Conservation (phyloP, 441 rosid species). For the Theobroma grandiflorum region DNA sequence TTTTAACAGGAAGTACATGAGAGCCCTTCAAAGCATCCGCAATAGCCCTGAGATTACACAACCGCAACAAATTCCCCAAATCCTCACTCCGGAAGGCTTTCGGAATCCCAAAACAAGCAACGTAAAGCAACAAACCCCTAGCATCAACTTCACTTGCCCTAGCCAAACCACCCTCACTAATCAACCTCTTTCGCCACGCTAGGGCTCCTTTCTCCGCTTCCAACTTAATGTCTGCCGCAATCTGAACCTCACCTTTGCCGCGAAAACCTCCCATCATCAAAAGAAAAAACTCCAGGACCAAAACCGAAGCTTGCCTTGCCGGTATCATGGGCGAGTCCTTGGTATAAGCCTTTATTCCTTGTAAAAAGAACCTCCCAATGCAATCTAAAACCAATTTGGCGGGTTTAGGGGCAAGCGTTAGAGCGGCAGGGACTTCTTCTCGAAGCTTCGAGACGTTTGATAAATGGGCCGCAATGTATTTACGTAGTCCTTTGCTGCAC, state of each 20-base stretch:
- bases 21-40: constrained; percentile 54
- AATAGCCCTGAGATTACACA: constrained; percentile 50
- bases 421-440: constrained; percentile 53
- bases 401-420: constrained; percentile 59
- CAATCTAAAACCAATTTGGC: constrained; percentile 74
- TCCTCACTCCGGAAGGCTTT: constrained; percentile 49
- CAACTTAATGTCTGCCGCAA: constrained; percentile 36
- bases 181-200: constrained; percentile 71
- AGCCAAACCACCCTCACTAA: constrained; percentile 64
- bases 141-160: constrained; percentile 61
- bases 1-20: constrained; percentile 45
- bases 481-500: constrained; percentile 66
- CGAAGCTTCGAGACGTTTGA: constrained; percentile 49
- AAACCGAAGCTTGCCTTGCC: constrained; percentile 62
- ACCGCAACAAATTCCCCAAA: constrained; percentile 61
- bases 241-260: constrained; percentile 19
- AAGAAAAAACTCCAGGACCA: constrained; percentile 64
- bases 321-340: constrained; percentile 55
- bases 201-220: constrained; percentile 63
- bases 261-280: constrained; percentile 30
- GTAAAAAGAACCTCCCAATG: constrained; percentile 67
- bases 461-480: constrained; percentile 48
- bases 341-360: constrained; percentile 63
- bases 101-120: constrained; percentile 77
- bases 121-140: constrained; percentile 68